Percentiles rank a stretch among this genome's conserved stretches.
These are phyloP conservation scores for Agrocybe praecox DNA, from an alignment of 768 basidiomycete species.

Conservation along the genomic window DNA sequence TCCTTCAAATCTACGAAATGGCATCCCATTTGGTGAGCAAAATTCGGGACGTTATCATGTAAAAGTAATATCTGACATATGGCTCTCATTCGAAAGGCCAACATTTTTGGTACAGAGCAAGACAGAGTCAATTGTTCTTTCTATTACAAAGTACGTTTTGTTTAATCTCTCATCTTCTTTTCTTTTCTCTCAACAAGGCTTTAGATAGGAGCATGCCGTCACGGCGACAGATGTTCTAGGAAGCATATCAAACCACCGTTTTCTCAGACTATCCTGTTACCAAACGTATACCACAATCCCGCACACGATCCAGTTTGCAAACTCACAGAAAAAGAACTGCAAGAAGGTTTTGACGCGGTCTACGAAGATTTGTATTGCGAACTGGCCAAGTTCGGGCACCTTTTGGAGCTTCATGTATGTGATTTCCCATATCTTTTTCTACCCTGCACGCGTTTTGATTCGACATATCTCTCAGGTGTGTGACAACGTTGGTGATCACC, in stretches of 20 bases:
- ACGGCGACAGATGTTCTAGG: slow-evolving; percentile 97
- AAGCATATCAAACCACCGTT: slow-evolving; percentile 99
- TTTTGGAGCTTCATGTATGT: slow-evolving; percentile 92
- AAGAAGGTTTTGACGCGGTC: slow-evolving; percentile 92
- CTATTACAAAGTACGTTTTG: slow-evolving; percentile 82
- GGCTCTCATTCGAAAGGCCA: slow-evolving; percentile 61
- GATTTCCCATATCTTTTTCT: neutral
- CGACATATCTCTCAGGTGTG: slow-evolving; percentile 63
- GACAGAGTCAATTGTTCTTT: slow-evolving; percentile 99
- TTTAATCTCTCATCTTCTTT: slow-evolving; percentile 3
- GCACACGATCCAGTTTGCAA: slow-evolving; percentile 92
- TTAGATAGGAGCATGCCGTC: slow-evolving; percentile 97
- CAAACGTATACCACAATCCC: slow-evolving; percentile 98
- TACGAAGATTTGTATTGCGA: slow-evolving; percentile 96
- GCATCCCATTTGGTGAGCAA: slow-evolving; percentile 77
- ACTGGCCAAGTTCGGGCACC: slow-evolving; percentile 91
- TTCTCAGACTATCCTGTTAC: slow-evolving; percentile 94
- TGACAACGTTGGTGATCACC: slow-evolving; percentile 99
- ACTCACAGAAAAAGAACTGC: slow-evolving; percentile 82
- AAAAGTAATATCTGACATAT: no score
- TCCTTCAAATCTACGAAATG: slow-evolving; percentile 31
- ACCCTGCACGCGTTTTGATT: slow-evolving; percentile 6
- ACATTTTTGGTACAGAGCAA: slow-evolving; percentile 94
- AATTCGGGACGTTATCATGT: neutral
- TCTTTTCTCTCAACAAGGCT: slow-evolving; percentile 10